These are phyloP conservation scores for Cladochytrium tenue DNA, from an alignment of 371 early-diverging fungal species.

Conservation along the genomic window DNA sequence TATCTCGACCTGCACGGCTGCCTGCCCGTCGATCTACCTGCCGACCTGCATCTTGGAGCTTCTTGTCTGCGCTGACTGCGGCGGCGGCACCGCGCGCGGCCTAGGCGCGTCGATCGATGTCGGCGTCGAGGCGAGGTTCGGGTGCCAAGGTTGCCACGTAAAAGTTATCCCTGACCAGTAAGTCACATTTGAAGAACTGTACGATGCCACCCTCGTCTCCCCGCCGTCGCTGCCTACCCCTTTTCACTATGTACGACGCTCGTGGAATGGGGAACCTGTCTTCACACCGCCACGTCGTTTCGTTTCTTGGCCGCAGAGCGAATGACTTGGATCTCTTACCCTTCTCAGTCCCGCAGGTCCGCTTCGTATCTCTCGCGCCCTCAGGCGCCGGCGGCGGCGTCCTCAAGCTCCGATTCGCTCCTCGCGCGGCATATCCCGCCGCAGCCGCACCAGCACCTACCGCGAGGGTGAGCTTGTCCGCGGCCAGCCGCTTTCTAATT, in stretches of 20 bases:
- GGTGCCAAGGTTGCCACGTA: conserved; percentile 30
- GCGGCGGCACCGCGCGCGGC: conserved; percentile 11
- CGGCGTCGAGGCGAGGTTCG: conserved; percentile 11
- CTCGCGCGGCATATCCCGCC: conserved; percentile 7
- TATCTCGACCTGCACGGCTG: conserved; percentile 73
- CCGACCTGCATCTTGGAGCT: conserved; percentile 58
- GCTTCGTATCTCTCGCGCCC: conserved; percentile 30
- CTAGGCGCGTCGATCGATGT: conserved; percentile 23
- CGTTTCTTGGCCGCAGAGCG: no score
- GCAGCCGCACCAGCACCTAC: conserved; percentile 49
- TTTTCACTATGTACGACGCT: neutral
- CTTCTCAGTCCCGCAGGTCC: conserved; percentile 27
- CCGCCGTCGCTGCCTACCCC: neutral
- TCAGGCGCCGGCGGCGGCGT: no score
- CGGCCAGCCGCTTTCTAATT: conserved; percentile 74
- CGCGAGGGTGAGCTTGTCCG: conserved; percentile 56
- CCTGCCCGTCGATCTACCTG: conserved; percentile 65
- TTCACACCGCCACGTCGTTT: neutral
- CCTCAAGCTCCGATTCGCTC: neutral
- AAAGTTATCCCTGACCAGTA: conserved; percentile 17
- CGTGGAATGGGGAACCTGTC: neutral
- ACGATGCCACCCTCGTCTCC: neutral
- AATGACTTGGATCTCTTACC: neutral
- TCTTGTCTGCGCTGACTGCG: conserved; percentile 65
- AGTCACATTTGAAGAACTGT: neutral